Base-by-base conservation (phyloP, 1,284 basidiomycete species). In the Trichosporon faecale region DNA sequence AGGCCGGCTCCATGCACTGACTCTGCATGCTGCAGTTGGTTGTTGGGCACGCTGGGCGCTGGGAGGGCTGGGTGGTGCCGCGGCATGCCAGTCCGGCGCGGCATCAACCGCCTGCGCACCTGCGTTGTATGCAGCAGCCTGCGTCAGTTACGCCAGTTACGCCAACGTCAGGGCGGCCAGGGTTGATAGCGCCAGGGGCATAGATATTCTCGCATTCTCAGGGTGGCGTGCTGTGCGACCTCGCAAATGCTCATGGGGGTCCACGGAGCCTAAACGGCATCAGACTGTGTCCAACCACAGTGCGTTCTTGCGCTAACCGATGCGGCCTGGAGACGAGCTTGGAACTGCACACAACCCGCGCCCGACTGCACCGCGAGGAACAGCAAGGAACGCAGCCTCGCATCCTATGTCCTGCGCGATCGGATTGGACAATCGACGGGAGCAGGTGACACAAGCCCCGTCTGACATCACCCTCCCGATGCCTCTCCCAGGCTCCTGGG, bases 111-210 rank as follows among this genome's bases (percentile, higher is more conserved):
- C 49, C 18, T 25, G 40, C 11, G 3, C 40, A 14, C 40, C 40
- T 44, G 49, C 12, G 9, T 52, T 44, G 40, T 8, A 8, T n/a
- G 18, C 40, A n/a, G 40, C 40, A 44, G 49, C 49, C 23, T 52
- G 49, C 49, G 49, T 52, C 49, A 52, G 49, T 52, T 52, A 25
- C 49, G 49, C 49, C 49, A 52, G 49, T 52, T 52, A 25, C 49
- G 49, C 49, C 49, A 8, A 52, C 18, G 9, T 52, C 49, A 52
- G 49, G 49, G 40, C 40, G 3, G 40, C 40, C 40, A 44, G 40
- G 49, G 49, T 18, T 52, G 49, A 52, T 52, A 52, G 49, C 49
- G 49, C 49, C 49, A 52, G 49, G 49, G 49, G 21, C 21, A 52
- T n/a, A 23, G 49, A 23, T 52, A 52, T 46, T 46, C 49, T 52